A percentile compares a stretch with the other conserved stretches of the same genome.
Conservation (phyloP, 2,329 filamentous ascomycete species). For the Penicillium oxalicum region DNA sequence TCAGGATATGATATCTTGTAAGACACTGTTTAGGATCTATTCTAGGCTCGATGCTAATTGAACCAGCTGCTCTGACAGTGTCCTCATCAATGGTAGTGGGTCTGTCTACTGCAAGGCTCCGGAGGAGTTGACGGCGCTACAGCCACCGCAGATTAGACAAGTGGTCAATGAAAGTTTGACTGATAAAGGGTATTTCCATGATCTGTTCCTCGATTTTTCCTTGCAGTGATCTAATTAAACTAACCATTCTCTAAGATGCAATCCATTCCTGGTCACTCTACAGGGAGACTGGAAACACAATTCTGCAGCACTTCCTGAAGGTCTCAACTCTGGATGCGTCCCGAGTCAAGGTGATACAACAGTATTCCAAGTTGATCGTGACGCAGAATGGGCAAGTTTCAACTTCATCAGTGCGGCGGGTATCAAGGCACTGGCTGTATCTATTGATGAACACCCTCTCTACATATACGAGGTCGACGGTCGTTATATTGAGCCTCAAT, state of each 20-base stretch:
- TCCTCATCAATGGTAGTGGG: constrained; percentile 18
- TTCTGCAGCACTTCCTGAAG: constrained; percentile 20
- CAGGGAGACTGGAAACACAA: constrained; percentile 9
- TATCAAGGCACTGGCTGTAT: constrained; percentile 46
- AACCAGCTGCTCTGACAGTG: constrained; percentile 25
- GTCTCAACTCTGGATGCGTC: too few species aligned
- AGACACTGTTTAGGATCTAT: too few species aligned
- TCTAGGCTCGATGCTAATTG: constrained; percentile 19
- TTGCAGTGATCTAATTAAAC: background rate
- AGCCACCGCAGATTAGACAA: background rate
- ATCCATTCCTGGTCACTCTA: constrained; percentile 8
- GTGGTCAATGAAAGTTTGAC: constrained; percentile 14
- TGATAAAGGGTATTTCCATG: constrained; percentile 15
- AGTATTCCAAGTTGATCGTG: constrained; percentile 38
- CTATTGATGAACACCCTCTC: constrained; percentile 33
- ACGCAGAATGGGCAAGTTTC: constrained; percentile 48
- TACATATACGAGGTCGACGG: constrained; percentile 37
- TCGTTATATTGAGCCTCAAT: constrained; percentile 31
- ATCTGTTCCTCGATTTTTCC: background rate
- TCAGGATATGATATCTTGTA: background rate
- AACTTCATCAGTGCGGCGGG: constrained; percentile 51
- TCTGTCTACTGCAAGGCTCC: constrained; percentile 15
- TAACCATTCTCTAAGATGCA: constrained; percentile 5
- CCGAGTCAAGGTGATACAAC: constrained; percentile 43
- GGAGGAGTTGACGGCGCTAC: constrained; percentile 4